A percentile compares a stretch with the other conserved stretches of the same genome.
phyloP scores from a whole-genome alignment of 768 basidiomycete genomes.

The Trametes maxima region DNA sequence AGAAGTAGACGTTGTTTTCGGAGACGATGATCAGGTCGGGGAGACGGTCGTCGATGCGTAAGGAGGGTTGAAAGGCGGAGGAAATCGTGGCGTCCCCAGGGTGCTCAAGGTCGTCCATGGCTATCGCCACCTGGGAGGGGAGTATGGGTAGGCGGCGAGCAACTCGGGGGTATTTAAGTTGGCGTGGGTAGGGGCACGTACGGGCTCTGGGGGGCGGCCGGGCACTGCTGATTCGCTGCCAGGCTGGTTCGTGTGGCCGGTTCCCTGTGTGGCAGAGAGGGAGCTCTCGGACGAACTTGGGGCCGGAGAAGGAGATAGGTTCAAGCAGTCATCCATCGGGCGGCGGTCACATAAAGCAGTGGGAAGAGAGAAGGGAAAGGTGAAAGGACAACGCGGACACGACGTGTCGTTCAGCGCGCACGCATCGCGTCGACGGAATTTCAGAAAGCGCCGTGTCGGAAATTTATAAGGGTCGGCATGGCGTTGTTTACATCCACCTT shows the following conservation, averaged over 20 bases:
- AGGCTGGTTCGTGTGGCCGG: constrained; percentile 2
- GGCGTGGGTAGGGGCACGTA: not conserved
- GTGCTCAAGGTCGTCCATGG: constrained; percentile 13
- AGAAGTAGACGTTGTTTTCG: constrained; percentile 36
- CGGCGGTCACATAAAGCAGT: not conserved
- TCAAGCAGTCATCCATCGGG: constrained; percentile 3
- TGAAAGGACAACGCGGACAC: not conserved
- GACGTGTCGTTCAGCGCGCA: constrained; percentile 7
- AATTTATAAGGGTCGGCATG: constrained; percentile 1
- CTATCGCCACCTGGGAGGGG: constrained; percentile 6
- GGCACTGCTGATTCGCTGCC: constrained; percentile 5
- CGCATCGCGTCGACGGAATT: not conserved
- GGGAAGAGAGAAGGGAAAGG: not conserved
- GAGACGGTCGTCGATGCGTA: constrained; percentile 15
- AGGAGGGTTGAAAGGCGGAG: constrained; percentile 28
- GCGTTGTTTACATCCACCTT: constrained; percentile 12
- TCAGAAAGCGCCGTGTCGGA: not conserved
- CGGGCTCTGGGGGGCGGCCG: not conserved
- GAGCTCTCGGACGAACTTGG: not conserved
- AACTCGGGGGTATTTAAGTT: not conserved
- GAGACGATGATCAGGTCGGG: constrained; percentile 34
- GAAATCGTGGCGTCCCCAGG: constrained; percentile 19
- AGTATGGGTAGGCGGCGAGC: not conserved
- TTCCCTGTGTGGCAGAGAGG: not conserved
- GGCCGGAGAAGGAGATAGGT: not conserved